These are phyloP conservation scores for Tolypocladium sp. DNA, from an alignment of 2,329 filamentous ascomycete species.

Conservation along the genomic window DNA sequence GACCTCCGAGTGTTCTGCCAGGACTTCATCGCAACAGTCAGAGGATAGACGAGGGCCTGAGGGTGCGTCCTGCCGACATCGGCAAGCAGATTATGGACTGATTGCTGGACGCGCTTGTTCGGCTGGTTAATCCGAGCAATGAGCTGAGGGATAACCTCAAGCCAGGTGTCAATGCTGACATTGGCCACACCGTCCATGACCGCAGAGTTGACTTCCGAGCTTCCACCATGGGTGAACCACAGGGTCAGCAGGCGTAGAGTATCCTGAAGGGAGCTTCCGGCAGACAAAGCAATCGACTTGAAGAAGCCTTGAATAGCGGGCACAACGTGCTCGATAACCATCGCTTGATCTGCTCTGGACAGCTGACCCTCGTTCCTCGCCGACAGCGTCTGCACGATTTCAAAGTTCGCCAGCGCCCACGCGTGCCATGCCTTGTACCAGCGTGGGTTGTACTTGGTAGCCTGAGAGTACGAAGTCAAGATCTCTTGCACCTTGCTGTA, in stretches of 20 bases:
- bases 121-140: constrained; percentile 97
- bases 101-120: constrained; percentile 76
- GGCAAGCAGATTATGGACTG: constrained; percentile 83
- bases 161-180: constrained; percentile 95
- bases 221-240: constrained; percentile 92
- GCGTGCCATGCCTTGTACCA: constrained; percentile 99
- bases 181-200: constrained; percentile 86
- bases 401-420: constrained; percentile 96
- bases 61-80: constrained; percentile 93
- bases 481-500: constrained; percentile 81
- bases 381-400: constrained; percentile 81
- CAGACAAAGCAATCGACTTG: constrained; percentile 87
- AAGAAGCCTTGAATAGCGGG: constrained; percentile 95
- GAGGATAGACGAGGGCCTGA: constrained; percentile 90
- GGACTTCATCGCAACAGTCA: constrained; percentile 98
- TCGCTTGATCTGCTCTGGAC: constrained; percentile 43
- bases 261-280: constrained; percentile 89
- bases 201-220: constrained; percentile 76
- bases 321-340: constrained; percentile 80
- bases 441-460: constrained; percentile 84
- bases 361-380: constrained; percentile 50
- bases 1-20: constrained; percentile 71
- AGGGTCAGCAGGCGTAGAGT: constrained; percentile 85
- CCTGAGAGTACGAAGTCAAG: constrained; percentile 79
- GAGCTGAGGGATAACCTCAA: constrained; percentile 94